Evolutionary conservation across 148 eudicot species (phyloP), one percentile per base, ranked within the genome.

Genomic region (Rhododendron molle): DNA sequence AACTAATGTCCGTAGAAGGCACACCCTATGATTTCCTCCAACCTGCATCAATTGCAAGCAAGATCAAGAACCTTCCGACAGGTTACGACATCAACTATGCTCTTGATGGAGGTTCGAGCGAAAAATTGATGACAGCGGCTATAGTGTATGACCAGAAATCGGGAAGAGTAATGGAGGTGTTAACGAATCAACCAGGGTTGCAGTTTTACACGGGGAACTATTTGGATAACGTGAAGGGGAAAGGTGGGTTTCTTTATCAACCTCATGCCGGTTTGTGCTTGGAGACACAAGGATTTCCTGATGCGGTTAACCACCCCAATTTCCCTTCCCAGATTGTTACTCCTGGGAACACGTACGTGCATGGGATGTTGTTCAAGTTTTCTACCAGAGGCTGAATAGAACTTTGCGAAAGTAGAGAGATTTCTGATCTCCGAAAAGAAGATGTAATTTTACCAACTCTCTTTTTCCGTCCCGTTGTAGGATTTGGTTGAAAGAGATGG

Each of bases 251-350:
- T 79, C 85, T 89, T 5, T 96, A 96, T 36, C 77, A 89, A 26
- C 58, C 85, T 60, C 92, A 91, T 81, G 92, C 91, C 1, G 98
- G 92, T 7, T 85, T 94, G 58, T 93, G 96, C 74, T 91, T 96
- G 90, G 98, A 96, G 90, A 94, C 96, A 47, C 98, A 96, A 78
- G 98, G 92, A 18, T 94, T 92, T 36, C 98, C 98, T 3, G 98
- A 96, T 67, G 86, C 98, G 10, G 98, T 94, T 15, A 93, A 96
- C 84, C 96, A 94, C 36, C 94, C 92, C 1, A 93, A 91, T 84
- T 96, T 94, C 79, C 98, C 98, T 28, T 90, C 95, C 3, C 91
- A 89, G 74, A 94, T 94, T 47, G 90, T 93, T 46, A 34, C 50
- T 34, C 88, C 93, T 1, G 94, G 97, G 13, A 82, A 92, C 38